Evolutionary conservation across 1,284 basidiomycete genomes (phyloP), one percentile per base, ranked within the genome.

Genomic region (Irpex sp.): DNA sequence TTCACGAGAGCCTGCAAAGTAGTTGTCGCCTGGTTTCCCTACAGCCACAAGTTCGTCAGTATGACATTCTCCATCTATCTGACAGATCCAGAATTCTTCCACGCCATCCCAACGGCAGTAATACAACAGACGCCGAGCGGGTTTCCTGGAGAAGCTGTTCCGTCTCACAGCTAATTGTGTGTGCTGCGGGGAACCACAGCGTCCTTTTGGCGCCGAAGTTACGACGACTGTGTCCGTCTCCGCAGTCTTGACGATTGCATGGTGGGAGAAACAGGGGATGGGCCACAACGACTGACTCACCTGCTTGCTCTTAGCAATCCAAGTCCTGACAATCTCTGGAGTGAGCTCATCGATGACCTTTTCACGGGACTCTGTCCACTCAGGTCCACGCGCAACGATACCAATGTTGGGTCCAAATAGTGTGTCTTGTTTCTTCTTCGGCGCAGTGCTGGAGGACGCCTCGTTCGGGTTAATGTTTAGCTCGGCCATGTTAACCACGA

Each of bases 1-100:
- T 95, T 95, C 65, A 96, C 94, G 36, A 95, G 83, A 0, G 94
- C 94, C 77, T 96, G 94, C 0, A 96, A 80, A 1, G 93, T 95
- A 0, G 94, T 96, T 0, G 94, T 95, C 0, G 93, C 86, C 69
- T 94, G 90, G 7, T 88, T 82, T 13, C 85, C 76, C 90, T 93
- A 65, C 5, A 35, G 37, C 49, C 11, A 50, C 17, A n/a, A 50
- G 49, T 21, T 19, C 19, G 49, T 50, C 39, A 37, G 4, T 62
- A 54, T 50, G 26, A 9, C 19, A 31, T 33, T 49, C 39, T 11
- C 39, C 11, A 43, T 11, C 8, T 43, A 15, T 11, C 39, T 15
- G 11, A 15, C 39, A 11, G 39, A 33, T 53, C 13, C 17, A 26
- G 11, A 50, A 33, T 13, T 50, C 13, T 46, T 50, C 43, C 31